Evolutionary conservation across 176 grass and related monocot species (phyloP), one percentile per base, ranked within the genome.

Genomic region (Oryza officinalis): DNA sequence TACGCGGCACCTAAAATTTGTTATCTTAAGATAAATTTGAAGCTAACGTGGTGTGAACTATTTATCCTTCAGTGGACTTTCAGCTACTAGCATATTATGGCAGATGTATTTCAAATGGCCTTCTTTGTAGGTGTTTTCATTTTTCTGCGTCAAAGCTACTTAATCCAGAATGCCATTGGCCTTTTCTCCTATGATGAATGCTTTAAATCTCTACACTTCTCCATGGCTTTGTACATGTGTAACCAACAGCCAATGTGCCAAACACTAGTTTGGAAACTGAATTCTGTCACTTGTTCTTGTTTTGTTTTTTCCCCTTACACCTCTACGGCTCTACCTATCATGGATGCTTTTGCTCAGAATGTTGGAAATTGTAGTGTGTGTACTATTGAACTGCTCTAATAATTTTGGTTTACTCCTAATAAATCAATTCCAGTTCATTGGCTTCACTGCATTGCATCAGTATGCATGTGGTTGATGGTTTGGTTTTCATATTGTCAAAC

Each of bases 401-500:
- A 20, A 37, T 49, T 33, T 60, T 77, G 13, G 7, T 25, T 77
- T 38, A 25, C 52, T 52, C 10, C 26, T 10, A 22, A 76, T 54
- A 43, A 76, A n/a, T 54, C 15, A 81, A 32, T 5, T 2, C 18
- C 18, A 5, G 41, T 38, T 22, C 23, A 27, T 28, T 40, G 18
- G 15, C 43, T 57, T 67, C 30, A 23, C 17, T 76, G n/a, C 66
- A 20, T 20, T 41, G 14, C 32, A 60, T 23, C 7, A 23, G 32
- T 6, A 10, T 27, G 30, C 46, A 85, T 61, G 37, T 71, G 27
- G 74, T 86, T 38, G 54, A 65, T 80, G 66, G 41, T 35, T 37
- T 72, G 40, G 52, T 22, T 79, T 45, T 64, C 59, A 25, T 77
- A 10, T 10, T 44, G 63, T 12, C 27, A 31, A 28, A 20, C 5